These are phyloP conservation scores for Calonectria pseudoturangicola DNA, from an alignment of 2,329 filamentous ascomycete species.

Conservation along the genomic window DNA sequence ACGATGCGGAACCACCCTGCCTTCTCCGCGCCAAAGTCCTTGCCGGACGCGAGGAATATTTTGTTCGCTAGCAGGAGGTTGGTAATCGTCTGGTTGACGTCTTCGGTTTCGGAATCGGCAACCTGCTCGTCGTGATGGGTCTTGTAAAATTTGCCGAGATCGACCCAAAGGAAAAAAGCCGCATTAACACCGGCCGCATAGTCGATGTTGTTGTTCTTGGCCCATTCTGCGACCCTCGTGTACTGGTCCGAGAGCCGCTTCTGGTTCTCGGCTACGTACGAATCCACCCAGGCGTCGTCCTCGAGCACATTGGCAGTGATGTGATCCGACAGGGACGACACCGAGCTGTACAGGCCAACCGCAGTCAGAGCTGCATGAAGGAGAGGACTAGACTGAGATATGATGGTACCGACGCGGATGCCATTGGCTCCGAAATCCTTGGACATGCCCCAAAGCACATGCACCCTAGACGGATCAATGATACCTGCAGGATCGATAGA, in stretches of 20 bases:
- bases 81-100: constrained; percentile 55
- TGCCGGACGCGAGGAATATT: constrained; percentile 61
- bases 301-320: constrained; percentile 64
- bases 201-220: constrained; percentile 63
- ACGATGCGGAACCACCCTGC: constrained; percentile 64
- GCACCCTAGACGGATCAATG: constrained; percentile 70
- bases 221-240: constrained; percentile 59
- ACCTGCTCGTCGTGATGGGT: constrained; percentile 38
- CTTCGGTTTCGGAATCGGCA: constrained; percentile 33
- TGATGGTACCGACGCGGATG: constrained; percentile 69
- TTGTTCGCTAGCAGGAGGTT: constrained; percentile 55
- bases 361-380: constrained; percentile 62
- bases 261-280: constrained; percentile 66
- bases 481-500: constrained; percentile 64
- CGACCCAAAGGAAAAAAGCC: constrained; percentile 73
- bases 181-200: constrained; percentile 70
- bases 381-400: constrained; percentile 66
- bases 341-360: constrained; percentile 64
- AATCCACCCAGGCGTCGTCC: constrained; percentile 64
- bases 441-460: constrained; percentile 68
- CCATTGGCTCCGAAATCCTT: constrained; percentile 76
- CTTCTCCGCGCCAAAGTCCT: constrained; percentile 61
- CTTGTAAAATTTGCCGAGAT: constrained; percentile 62
- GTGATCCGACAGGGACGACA: constrained; percentile 66
- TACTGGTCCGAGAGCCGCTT: constrained; percentile 63